These are phyloP conservation scores for Fusarium sp. DNA, from an alignment of 2,329 filamentous ascomycete genomes.

Conservation along the genomic window DNA sequence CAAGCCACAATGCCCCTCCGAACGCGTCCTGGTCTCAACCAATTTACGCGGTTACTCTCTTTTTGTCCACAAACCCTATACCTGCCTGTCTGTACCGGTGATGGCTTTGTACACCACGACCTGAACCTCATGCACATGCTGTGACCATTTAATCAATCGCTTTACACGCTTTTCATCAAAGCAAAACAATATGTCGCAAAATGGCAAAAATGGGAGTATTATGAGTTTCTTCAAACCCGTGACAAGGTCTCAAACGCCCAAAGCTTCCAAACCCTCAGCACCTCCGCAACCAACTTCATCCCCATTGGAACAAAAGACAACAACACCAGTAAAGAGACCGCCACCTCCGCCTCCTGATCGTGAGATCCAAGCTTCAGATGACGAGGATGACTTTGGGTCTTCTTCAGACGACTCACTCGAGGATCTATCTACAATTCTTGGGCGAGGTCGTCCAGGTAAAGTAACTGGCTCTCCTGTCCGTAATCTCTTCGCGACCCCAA, in stretches of 20 bases:
- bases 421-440: constrained; percentile 58
- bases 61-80: constrained; percentile 25
- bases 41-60: constrained; percentile 36
- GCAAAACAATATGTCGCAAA: constrained; percentile 44
- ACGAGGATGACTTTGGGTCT: constrained; percentile 71
- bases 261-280: constrained; percentile 15
- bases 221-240: constrained; percentile 57
- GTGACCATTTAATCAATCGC: background rate
- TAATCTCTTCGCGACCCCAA: constrained; percentile 58
- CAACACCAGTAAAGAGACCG: constrained; percentile 45
- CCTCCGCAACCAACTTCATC: constrained; percentile 46
- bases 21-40: constrained; percentile 23
- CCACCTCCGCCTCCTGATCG: constrained; percentile 61
- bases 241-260: constrained; percentile 34
- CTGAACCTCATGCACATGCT: background rate
- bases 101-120: constrained; percentile 1
- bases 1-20: constrained; percentile 7
- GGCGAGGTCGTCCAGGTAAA: constrained; percentile 44
- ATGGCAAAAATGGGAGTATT: constrained; percentile 52
- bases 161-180: background rate
- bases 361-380: constrained; percentile 78
- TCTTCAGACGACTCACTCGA: constrained; percentile 71
- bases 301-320: constrained; percentile 41
- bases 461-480: constrained; percentile 31
- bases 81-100: background rate